phyloP scores from a whole-genome alignment of 1,284 basidiomycete species.

The Flammula alnicola region DNA sequence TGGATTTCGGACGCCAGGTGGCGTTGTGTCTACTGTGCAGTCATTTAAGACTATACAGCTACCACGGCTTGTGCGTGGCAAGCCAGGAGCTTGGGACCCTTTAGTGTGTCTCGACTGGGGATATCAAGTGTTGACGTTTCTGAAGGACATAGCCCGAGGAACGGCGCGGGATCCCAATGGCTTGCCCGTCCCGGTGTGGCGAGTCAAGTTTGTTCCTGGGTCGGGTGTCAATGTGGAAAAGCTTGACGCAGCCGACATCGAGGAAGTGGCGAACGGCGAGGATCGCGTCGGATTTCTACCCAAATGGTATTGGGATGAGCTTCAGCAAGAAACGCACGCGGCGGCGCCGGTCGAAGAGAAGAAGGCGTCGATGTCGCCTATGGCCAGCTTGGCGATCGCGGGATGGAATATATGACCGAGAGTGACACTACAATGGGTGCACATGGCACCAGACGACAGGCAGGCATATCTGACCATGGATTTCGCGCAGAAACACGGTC shows the following conservation, averaged over 20 bases:
- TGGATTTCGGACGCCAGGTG: slow-evolving; percentile 87
- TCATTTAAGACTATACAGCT: slow-evolving; percentile 75
- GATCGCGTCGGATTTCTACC: slow-evolving; percentile 79
- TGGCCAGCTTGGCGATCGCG: slow-evolving; percentile 22
- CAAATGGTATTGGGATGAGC: slow-evolving; percentile 68
- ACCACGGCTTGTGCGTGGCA: slow-evolving; percentile 75
- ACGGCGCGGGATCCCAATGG: slow-evolving; percentile 22
- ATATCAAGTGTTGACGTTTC: slow-evolving; percentile 60
- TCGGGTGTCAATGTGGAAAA: slow-evolving; percentile 50
- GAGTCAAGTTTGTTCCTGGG: slow-evolving; percentile 63
- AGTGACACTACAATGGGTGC: slow-evolving; percentile 20
- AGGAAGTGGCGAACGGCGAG: slow-evolving; percentile 66
- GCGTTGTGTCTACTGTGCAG: slow-evolving; percentile 65
- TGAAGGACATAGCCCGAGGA: slow-evolving; percentile 47
- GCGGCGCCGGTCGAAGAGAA: no score
- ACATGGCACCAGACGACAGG: slow-evolving; percentile 27
- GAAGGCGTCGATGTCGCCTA: no score
- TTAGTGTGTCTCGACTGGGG: slow-evolving; percentile 78
- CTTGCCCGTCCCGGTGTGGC: slow-evolving; percentile 57
- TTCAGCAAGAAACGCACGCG: no score
- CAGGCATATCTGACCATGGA: slow-evolving; percentile 28
- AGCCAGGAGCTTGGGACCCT: slow-evolving; percentile 80
- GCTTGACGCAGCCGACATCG: slow-evolving; percentile 51
- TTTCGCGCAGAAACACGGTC: slow-evolving; percentile 16
- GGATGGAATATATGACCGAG: slow-evolving; percentile 35